Evolutionary conservation across 2,329 filamentous ascomycete genomes (phyloP), one percentile per base, ranked within the genome.

Genomic region (Xylariaceae sp.): DNA sequence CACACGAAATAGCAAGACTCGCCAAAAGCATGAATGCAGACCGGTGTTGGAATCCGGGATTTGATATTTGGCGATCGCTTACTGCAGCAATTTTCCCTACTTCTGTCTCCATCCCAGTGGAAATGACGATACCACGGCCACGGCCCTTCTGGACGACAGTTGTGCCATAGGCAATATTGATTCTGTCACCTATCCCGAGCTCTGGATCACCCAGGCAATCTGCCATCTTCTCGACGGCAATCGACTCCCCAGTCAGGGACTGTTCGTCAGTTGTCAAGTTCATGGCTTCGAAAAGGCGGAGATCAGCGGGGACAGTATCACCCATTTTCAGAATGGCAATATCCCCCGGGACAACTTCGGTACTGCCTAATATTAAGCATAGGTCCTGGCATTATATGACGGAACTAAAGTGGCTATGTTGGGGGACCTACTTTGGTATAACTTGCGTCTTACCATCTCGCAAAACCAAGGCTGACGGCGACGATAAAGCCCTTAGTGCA

Each of bases 261-360:
- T 86, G 85, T 70, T 91, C 87, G 63, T 95, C 89, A 65, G 87
- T 89, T 58, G 84, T 83, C 45, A 91, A 77, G 68, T 94, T 92
- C 80, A 91, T 88, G 56, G 80, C 81, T 64, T 89, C 85, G 61
- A 88, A 79, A 26, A 86, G 70, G 52, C 86, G 83, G 41, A 90
- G 69, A 65, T 91, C 87, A 39, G 87, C 87, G 7, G 87, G 87
- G 41, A 90, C 80, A 3, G 86, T 88, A 68, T 89, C 87, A 56
- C 87, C 87, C 71, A 83, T 87, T 72, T 81, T 86, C 64, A 86
- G 75, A 39, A 80, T 72, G 56, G 86, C 76, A 54, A 90, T 76
- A 59, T 91, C 87, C 42, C 87, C 88, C n/a, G 84, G 84, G 0
- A 89, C 84, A 39, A 89, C 80, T 54, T 84, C 75, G 34, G 80